Base-by-base conservation (phyloP, 805 yeast species). In the Candida maris region DNA sequence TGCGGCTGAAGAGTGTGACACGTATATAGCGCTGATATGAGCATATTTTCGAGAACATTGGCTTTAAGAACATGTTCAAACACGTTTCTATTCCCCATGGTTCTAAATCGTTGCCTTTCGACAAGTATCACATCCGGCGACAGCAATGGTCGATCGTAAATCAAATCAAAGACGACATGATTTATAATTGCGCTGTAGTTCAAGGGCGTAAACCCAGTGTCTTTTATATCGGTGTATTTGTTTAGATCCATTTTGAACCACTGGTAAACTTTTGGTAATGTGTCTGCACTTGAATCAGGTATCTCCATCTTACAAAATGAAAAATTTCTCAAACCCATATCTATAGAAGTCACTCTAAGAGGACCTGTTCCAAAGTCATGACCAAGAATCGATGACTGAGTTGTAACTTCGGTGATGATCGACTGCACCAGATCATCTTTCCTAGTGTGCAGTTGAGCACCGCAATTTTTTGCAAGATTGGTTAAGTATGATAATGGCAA, bases 81-180 rank as follows among this genome's bases (percentile, higher is more conserved):
- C 1, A 79, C 69, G 13, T 53, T 55, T 8, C 64, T 59, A 2
- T 71, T 60, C 0, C 80, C 73, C 44, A 57, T 57, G 0, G 76
- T 65, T 33, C 85, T 62, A 27, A 71, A 62, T 26, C 85, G 49
- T 51, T 80, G 86, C 38, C 77, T 50, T 47, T 80, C 86, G 3
- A 79, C 57, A 8, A 78, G 48, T 3, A 75, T 63, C 3, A 67
- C 51, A 39, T 70, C 70, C 0, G 77, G 71, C 0, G 19, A 16
- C 6, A 21, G 23, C 5, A 6, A n/a, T 2, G 18, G 12, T 6
- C 27, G 21, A 10, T 30, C 16, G 36, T 42, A 46, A 22, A 56
- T 48, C 26, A 50, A 39, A 4, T 42, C 43, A 22, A 42, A 53
- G 12, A 48, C 42, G 24, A 49, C 28, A 9, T 36, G 34, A 21